A percentile compares a stretch with the other conserved stretches of the same genome.
Conservation (phyloP, 2,329 filamentous ascomycete species). For the Diaporthe caulivora region DNA sequence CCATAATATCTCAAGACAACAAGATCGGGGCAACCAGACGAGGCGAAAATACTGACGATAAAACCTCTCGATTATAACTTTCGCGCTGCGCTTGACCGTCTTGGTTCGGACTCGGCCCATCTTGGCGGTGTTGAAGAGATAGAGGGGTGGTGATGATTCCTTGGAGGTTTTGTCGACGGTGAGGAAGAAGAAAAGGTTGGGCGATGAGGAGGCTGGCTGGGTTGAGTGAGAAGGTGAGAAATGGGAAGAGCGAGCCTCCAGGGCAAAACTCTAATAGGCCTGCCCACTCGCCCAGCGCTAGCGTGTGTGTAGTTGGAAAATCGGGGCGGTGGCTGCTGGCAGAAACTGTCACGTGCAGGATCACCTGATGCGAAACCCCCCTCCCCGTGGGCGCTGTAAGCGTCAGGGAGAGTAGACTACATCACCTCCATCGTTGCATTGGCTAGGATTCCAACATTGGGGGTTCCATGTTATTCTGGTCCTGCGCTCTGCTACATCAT, state of each 20-base stretch:
- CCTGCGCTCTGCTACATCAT: too few relatives aligned
- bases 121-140: constrained; percentile 64
- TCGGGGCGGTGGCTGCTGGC: background rate
- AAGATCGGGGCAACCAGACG: too few relatives aligned
- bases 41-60: too few relatives aligned
- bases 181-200: constrained; percentile 17
- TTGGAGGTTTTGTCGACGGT: constrained; percentile 40
- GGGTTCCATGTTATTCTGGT: too few relatives aligned
- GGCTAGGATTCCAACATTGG: too few relatives aligned
- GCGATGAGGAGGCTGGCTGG: background rate
- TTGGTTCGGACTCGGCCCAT: constrained; percentile 80
- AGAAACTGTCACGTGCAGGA: background rate
- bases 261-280: background rate
- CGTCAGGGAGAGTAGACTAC: too few relatives aligned
- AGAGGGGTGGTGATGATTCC: constrained; percentile 46
- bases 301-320: constrained; percentile 1
- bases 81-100: constrained; percentile 85
- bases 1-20: too few relatives aligned
- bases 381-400: too few relatives aligned
- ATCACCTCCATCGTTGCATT: background rate
- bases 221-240: too few relatives aligned
- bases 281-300: background rate
- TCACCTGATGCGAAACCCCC: constrained; percentile 9
- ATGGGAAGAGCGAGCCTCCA: background rate
- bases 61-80: constrained; percentile 99